Conservation (phyloP, 306 rosid species). For the Lathyrus oleraceus region DNA sequence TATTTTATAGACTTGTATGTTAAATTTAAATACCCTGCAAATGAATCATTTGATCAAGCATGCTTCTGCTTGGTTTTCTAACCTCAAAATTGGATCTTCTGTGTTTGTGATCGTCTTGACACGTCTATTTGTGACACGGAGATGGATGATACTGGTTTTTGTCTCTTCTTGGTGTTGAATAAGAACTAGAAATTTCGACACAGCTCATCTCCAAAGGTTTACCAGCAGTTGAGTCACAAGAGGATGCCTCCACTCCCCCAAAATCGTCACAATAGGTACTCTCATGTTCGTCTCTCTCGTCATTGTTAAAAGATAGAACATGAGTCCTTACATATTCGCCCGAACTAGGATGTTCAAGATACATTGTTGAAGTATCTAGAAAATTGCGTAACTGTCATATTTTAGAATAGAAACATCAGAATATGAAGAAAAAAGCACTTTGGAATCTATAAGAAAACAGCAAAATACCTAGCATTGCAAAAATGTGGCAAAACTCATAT, state of each 20-base stretch:
- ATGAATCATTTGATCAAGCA: slow-evolving; percentile 15
- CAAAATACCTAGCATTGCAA: slow-evolving; percentile 10
- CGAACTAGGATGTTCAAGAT: slow-evolving; percentile 13
- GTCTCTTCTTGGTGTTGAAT: background rate
- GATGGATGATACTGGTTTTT: slow-evolving; percentile 27
- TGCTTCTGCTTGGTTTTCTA: slow-evolving; percentile 33
- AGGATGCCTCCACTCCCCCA: slow-evolving; percentile 26
- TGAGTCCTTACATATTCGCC: background rate
- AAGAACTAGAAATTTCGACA: slow-evolving; percentile 11
- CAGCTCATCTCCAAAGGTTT: background rate
- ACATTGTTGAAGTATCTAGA: slow-evolving; percentile 1
- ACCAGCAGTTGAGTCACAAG: slow-evolving; percentile 31
- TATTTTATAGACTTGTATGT: too few species aligned
- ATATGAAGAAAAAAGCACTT: slow-evolving; percentile 6
- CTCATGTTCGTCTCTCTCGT: background rate
- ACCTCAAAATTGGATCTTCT: slow-evolving; percentile 40
- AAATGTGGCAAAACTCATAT: slow-evolving; percentile 19
- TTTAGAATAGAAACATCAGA: slow-evolving; percentile 10
- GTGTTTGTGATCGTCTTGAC: slow-evolving; percentile 37
- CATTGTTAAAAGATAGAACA: slow-evolving; percentile 10
- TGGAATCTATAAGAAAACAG: background rate
- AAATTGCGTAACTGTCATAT: slow-evolving; percentile 33
- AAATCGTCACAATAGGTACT: slow-evolving; percentile 1
- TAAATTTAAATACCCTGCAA: too few species aligned
- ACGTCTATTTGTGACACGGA: slow-evolving; percentile 5